phyloP scores from a whole-genome alignment of 192 early-diverging fungal species.

The Pilobolus umbonatus region DNA sequence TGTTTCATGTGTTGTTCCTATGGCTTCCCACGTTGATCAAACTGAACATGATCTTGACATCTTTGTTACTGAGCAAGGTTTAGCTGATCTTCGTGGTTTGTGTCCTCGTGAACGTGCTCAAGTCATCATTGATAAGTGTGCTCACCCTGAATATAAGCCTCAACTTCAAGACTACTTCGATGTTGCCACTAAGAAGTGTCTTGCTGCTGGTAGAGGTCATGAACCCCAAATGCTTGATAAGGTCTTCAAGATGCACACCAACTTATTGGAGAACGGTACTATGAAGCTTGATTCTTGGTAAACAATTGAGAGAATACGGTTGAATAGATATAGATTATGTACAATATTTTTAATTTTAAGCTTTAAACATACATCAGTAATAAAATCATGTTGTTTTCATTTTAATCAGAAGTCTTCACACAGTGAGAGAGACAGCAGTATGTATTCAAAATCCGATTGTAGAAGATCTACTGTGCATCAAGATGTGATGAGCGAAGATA shows the following conservation, averaged over 20 bases:
- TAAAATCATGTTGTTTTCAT: too few relatives aligned
- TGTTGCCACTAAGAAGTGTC: conserved; percentile 31
- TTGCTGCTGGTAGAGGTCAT: conserved; percentile 33
- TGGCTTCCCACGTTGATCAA: conserved; percentile 38
- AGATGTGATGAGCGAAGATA: too few relatives aligned
- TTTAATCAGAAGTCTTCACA: too few relatives aligned
- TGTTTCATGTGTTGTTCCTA: conserved; percentile 38
- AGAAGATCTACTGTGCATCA: too few relatives aligned
- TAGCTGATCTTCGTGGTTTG: conserved; percentile 39
- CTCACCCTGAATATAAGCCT: conserved; percentile 36
- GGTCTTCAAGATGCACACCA: conserved; percentile 41
- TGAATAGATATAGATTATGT: too few relatives aligned
- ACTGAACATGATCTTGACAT: conserved; percentile 42
- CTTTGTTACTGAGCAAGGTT: conserved; percentile 40
- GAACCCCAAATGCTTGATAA: conserved; percentile 42
- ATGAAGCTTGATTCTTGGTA: conserved; percentile 40
- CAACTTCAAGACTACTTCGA: conserved; percentile 39
- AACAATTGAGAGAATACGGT: not conserved
- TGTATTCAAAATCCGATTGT: too few relatives aligned
- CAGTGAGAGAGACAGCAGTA: too few relatives aligned
- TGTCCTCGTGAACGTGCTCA: conserved; percentile 37
- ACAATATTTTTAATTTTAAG: too few relatives aligned
- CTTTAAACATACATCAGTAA: too few relatives aligned
- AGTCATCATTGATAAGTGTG: conserved; percentile 43
- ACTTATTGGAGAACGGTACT: conserved; percentile 36